Conservation (phyloP, 495 filamentous ascomycete genomes). For the Tuber magnatum region DNA sequence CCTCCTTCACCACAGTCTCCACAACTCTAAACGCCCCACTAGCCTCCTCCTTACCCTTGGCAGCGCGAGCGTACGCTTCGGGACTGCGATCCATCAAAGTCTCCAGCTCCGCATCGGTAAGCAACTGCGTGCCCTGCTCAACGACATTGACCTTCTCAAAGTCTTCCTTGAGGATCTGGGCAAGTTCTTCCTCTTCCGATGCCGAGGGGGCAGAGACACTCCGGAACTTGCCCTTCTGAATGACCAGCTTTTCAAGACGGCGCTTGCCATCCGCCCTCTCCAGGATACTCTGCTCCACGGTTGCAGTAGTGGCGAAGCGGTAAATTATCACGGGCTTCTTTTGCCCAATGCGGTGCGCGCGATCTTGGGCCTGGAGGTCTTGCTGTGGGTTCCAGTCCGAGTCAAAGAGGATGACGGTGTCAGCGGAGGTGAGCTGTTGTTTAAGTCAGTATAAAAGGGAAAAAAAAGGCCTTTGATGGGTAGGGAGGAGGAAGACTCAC, state of each 20-base stretch:
- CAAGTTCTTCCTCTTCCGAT: conserved; percentile 54
- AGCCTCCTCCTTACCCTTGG: conserved; percentile 52
- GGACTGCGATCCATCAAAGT: conserved; percentile 77
- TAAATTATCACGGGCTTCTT: conserved; percentile 89
- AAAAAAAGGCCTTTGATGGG: neutral
- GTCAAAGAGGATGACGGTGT: conserved; percentile 69
- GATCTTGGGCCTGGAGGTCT: conserved; percentile 92
- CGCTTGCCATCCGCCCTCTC: conserved; percentile 87
- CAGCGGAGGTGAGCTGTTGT: conserved; percentile 49
- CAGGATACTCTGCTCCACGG: conserved; percentile 82
- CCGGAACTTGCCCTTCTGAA: conserved; percentile 76
- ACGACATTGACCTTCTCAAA: conserved; percentile 56
- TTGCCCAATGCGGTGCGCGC: conserved; percentile 90
- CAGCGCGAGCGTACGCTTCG: conserved; percentile 77
- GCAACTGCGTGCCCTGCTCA: conserved; percentile 53
- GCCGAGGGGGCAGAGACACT: conserved; percentile 52
- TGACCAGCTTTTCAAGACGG: conserved; percentile 88
- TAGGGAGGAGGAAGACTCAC: conserved; percentile 17
- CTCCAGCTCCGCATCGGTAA: conserved; percentile 69
- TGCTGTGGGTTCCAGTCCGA: conserved; percentile 97
- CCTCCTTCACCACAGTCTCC: conserved; percentile 51
- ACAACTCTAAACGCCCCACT: conserved; percentile 61
- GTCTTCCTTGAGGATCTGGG: conserved; percentile 52
- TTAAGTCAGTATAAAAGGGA: neutral
- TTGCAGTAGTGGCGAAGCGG: conserved; percentile 84